Percentiles rank a stretch among this genome's conserved stretches.
These are phyloP conservation scores for Cryphonectria radicalis DNA, from an alignment of 2,329 filamentous ascomycete species.

Conservation along the genomic window DNA sequence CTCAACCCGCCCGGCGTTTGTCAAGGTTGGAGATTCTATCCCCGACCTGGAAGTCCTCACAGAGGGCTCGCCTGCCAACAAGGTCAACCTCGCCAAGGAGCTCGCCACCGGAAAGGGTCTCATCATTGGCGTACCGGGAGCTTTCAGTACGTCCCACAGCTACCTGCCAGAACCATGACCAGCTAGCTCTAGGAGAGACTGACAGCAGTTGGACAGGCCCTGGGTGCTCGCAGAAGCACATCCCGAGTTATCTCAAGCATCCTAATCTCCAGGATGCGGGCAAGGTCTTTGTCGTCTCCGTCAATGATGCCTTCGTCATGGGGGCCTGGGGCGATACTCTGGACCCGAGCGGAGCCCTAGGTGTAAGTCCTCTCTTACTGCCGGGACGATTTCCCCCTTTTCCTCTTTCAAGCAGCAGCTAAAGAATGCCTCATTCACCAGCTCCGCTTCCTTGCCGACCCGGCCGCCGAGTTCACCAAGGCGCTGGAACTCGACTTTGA, in stretches of 20 bases:
- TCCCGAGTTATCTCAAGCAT: slow-evolving; percentile 86
- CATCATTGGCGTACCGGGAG: slow-evolving; percentile 83
- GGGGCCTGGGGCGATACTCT: slow-evolving; percentile 84
- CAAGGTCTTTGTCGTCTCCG: slow-evolving; percentile 84
- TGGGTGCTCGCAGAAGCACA: slow-evolving; percentile 66
- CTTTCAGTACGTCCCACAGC: slow-evolving; percentile 55
- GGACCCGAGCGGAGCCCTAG: slow-evolving; percentile 74
- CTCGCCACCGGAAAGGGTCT: slow-evolving; percentile 73
- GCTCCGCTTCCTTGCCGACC: slow-evolving; percentile 90
- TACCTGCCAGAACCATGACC: not conserved
- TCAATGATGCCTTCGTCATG: slow-evolving; percentile 97
- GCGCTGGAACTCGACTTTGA: slow-evolving; percentile 85
- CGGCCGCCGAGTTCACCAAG: slow-evolving; percentile 77
- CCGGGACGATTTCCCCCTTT: not conserved
- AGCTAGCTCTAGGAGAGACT: not conserved
- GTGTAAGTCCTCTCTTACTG: slow-evolving; percentile 61
- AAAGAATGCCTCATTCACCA: slow-evolving; percentile 41
- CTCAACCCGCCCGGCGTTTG: slow-evolving; percentile 62
- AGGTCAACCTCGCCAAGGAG: slow-evolving; percentile 83
- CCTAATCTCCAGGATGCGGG: slow-evolving; percentile 78
- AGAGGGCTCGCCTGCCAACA: slow-evolving; percentile 88
- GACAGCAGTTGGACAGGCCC: slow-evolving; percentile 33
- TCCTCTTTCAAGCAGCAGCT: not conserved
- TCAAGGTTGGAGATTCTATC: slow-evolving; percentile 79
- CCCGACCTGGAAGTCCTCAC: slow-evolving; percentile 78